A percentile compares a stretch with the other conserved stretches of the same genome.
These are phyloP conservation scores for Arthrinium phaeospermum DNA, from an alignment of 2,329 filamentous ascomycete species.

Conservation along the genomic window DNA sequence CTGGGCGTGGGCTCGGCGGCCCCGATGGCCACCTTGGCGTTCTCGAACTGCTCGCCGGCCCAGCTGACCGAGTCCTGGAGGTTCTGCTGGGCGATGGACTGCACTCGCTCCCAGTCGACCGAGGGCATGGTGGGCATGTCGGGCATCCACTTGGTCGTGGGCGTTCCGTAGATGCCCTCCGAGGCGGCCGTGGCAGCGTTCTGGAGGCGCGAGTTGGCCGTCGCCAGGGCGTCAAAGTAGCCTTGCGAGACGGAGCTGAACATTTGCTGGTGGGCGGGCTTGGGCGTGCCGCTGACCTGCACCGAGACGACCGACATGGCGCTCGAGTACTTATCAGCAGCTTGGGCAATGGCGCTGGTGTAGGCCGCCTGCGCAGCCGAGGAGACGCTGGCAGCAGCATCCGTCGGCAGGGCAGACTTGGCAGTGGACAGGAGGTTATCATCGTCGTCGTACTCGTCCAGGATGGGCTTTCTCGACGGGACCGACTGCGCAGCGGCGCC, in stretches of 20 bases:
- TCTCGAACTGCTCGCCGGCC: constrained; percentile 74
- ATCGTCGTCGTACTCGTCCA: constrained; percentile 49
- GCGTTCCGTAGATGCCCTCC: constrained; percentile 53
- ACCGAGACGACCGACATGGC: constrained; percentile 71
- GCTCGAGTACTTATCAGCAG: constrained; percentile 70
- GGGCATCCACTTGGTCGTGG: constrained; percentile 46
- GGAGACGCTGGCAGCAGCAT: constrained; percentile 43
- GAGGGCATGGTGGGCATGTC: constrained; percentile 44
- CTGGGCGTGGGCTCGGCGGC: constrained; percentile 65
- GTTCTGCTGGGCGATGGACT: constrained; percentile 72
- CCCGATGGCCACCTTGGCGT: constrained; percentile 69
- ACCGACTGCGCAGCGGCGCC: constrained; percentile 58
- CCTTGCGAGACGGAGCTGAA: constrained; percentile 71
- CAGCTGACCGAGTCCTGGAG: constrained; percentile 72
- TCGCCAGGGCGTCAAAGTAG: constrained; percentile 69
- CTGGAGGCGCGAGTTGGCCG: constrained; percentile 64
- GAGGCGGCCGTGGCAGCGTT: constrained; percentile 61
- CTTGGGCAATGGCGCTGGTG: constrained; percentile 66
- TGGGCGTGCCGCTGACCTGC: constrained; percentile 70
- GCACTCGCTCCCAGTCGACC: constrained; percentile 55
- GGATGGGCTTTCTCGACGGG: constrained; percentile 52
- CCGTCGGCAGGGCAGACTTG: constrained; percentile 41
- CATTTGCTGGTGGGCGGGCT: constrained; percentile 73
- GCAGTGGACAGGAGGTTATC: constrained; percentile 41
- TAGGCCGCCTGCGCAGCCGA: constrained; percentile 63